Base-by-base conservation (phyloP, 768 basidiomycete genomes). In the Hemileccinum impolitum region DNA sequence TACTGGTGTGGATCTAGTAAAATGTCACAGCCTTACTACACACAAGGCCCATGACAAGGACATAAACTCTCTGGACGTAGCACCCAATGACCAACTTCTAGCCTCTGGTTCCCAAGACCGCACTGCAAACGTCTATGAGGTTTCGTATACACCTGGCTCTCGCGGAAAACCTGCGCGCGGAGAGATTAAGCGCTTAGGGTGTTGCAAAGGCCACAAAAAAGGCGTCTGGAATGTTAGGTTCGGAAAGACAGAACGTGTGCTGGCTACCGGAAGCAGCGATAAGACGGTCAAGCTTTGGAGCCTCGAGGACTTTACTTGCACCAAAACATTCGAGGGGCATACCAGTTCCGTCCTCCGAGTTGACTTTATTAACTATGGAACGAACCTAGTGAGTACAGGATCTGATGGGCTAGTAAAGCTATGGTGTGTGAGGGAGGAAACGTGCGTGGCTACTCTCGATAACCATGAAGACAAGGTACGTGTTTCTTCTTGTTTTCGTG, bases 241-340 rank as follows among this genome's bases (percentile, higher is more conserved):
- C 61, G 86, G 90, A 53, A 79, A 77, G 47, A 78, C 82, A 17
- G 93, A 97, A 58, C 77, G 87, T 50, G 78, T 93, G 13, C 68
- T 99, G 45, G 96, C 93, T 45, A 94, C 90, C 9, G 95, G 91
- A 35, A 95, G 94, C 53, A 94, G 94, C 4, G 96, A 99, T 70
- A 90, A 90, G 69, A 94, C 94, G 0, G 80, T 98, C 56, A 91
- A 87, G 66, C 70, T 99, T 28, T 99, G 96, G 96, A 93, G 76
- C 68, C 67, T 98, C 55, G 90, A 94, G 54, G 92, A 97, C 63
- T 96, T 86, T 69, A 81, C 90, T 21, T 99, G 96, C 66, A 64
- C 98, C 53, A 83, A 93, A 77, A 98, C 96, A 18, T 94, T 98
- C 59, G 96, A 99, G 70, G 96, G 96, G 0, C 96, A 99, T 67